Evolutionary conservation across 169 alveolate species (phyloP), one percentile per base, ranked within the genome.

Genomic region (Plasmodium coatneyi): DNA sequence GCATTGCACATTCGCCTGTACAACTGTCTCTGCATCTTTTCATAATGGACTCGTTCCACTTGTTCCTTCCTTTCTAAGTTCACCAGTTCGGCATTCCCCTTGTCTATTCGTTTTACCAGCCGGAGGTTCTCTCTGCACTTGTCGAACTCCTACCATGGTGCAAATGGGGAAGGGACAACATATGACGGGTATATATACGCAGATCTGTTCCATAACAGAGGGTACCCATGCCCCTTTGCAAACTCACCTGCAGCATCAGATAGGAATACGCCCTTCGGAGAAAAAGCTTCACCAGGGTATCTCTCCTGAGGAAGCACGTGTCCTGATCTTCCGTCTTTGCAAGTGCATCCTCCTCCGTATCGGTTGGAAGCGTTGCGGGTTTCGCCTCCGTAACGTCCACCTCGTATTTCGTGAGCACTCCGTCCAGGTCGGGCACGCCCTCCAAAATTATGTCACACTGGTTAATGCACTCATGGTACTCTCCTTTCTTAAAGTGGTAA

Each of bases 381-480:
- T 74, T 14, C 43, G 32, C 28, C 25, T 74, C 5, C 60, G 0
- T n/a, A n/a, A 22, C 43, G 10, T 66, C 49, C 39, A 66, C 49
- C 49, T 66, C 92, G 71, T 87, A 87, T 5, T 70, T 43, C 30
- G 14, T 34, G 19, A 87, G 22, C 25, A 78, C 28, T 0, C 49
- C 93, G 25, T 87, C 34, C 34, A 87, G 43, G 25, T 71, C 72
- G 14, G 19, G n/a, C 19, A 87, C 46, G n/a, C 81, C 81, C 16
- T 87, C 93, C 71, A 87, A 34, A 56, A 87, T 79, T 5, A 87
- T 87, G 25, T 87, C 74, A 39, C 93, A 78, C 16, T 87, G 93
- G 49, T 87, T 87, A 25, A 87, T 87, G 34, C 93, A 87, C n/a
- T 87, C 93, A 14, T 60, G 66, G 32, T 34, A 87, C 14, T 87